A percentile compares a stretch with the other conserved stretches of the same genome.
Evolutionary conservation across 176 grass and related monocot species (phyloP).

Genomic region (Musa beccarii): DNA sequence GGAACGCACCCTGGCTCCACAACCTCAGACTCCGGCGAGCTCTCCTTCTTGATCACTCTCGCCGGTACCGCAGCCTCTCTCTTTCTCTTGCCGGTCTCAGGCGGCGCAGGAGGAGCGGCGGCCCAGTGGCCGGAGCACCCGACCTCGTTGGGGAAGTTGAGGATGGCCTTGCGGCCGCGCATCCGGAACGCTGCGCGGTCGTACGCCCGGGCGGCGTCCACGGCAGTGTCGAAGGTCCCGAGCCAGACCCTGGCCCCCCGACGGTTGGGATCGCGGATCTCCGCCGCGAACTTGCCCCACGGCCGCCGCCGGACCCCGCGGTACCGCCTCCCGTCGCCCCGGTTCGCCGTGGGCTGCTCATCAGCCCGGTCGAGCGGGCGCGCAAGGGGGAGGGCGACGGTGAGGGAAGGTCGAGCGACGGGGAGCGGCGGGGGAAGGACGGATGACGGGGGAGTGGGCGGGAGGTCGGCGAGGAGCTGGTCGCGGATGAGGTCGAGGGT

Average conservation of each 20-base stretch:
- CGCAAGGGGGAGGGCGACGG: not conserved
- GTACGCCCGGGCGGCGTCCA: constrained; percentile 5
- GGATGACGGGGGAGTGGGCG: not conserved
- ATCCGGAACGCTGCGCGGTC: constrained; percentile 7
- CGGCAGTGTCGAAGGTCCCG: constrained; percentile 10
- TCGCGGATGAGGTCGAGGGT: not conserved
- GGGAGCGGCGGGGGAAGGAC: too few relatives aligned
- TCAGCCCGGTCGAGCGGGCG: not conserved
- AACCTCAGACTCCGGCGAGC: not conserved
- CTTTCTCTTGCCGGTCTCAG: not conserved
- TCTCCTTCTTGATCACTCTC: not conserved
- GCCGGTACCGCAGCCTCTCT: not conserved
- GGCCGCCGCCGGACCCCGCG: constrained; percentile 78
- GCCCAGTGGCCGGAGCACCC: not conserved
- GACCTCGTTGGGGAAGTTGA: constrained; percentile 14
- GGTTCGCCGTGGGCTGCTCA: not conserved
- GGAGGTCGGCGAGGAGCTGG: constrained; percentile 4
- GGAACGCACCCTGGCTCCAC: not conserved
- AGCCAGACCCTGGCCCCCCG: not conserved
- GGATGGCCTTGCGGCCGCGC: constrained; percentile 8
- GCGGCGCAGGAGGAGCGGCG: not conserved
- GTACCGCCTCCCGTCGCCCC: constrained; percentile 23
- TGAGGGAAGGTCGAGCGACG: not conserved
- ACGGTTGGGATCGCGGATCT: constrained; percentile 55
- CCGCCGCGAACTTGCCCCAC: constrained; percentile 89